Percentiles rank a stretch among this genome's conserved stretches.
These are phyloP conservation scores for Triticum dicoccoides DNA, from an alignment of 176 grass and related monocot genomes.

Conservation along the genomic window DNA sequence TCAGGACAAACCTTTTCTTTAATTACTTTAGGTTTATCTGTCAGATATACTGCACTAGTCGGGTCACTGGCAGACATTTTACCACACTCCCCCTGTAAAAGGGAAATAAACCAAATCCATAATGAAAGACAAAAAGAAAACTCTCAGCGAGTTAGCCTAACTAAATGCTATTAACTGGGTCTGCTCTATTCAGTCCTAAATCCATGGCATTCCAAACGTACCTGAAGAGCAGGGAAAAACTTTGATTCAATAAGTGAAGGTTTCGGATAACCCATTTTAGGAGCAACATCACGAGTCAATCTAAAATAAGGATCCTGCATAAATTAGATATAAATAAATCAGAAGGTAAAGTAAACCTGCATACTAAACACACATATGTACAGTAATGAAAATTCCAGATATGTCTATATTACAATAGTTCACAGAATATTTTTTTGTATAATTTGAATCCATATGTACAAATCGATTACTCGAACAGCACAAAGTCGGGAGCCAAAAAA, in stretches of 20 bases:
- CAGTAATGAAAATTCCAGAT: neutral
- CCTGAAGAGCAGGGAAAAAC: conserved; percentile 97
- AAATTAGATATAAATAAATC: neutral
- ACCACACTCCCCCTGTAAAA: conserved; percentile 66
- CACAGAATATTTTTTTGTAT: neutral
- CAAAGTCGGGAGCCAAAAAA: neutral
- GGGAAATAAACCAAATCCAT: neutral
- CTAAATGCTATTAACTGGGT: neutral
- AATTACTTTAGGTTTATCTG: conserved; percentile 66
- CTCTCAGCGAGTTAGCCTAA: neutral
- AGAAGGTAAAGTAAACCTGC: neutral
- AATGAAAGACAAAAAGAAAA: neutral
- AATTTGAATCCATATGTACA: neutral
- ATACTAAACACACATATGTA: neutral
- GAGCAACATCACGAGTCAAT: conserved; percentile 98
- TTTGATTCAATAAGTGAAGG: conserved; percentile 82
- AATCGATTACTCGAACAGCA: neutral
- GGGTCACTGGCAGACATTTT: conserved; percentile 97
- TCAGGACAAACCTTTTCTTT: conserved; percentile 59
- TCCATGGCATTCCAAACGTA: conserved; percentile 4
- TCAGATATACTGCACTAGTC: conserved; percentile 89
- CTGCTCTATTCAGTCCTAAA: neutral
- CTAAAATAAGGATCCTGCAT: conserved; percentile 91
- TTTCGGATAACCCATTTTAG: conserved; percentile 87
- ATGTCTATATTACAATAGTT: neutral